These are phyloP conservation scores for Penicillium soppii DNA, from an alignment of 495 filamentous ascomycete species.

Conservation along the genomic window DNA sequence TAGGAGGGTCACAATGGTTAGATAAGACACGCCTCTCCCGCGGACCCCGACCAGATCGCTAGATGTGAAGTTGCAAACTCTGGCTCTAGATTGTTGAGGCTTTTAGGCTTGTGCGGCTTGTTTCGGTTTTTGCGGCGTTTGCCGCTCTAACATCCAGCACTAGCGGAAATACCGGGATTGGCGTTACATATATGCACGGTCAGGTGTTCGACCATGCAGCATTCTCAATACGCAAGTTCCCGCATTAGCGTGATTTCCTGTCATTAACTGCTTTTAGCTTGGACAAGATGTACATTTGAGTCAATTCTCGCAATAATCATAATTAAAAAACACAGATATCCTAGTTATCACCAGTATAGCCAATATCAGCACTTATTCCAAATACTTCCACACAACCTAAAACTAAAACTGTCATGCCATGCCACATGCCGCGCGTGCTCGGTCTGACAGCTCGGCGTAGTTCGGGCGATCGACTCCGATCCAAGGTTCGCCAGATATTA, in stretches of 20 bases:
- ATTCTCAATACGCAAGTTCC: background rate
- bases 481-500: background rate
- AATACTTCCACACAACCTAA: background rate
- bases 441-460: constrained; percentile 16
- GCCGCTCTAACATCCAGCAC: background rate
- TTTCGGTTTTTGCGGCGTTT: constrained; percentile 1
- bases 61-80: constrained; percentile 4
- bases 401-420: background rate
- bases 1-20: background rate
- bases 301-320: no score
- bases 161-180: constrained; percentile 1
- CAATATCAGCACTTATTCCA: background rate
- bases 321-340: no score
- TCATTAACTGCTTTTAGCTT: no score
- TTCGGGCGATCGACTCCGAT: constrained; percentile 11
- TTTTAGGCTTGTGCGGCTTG: no score
- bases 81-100: no score
- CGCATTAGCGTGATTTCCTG: background rate
- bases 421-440: background rate
- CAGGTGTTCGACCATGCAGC: constrained; percentile 6
- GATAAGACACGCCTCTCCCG: background rate
- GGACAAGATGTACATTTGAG: no score
- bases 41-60: background rate
- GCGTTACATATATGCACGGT: constrained; percentile 2
- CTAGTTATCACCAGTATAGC: no score